Base-by-base conservation (phyloP, 768 basidiomycete genomes). In the Russula foetens region DNA sequence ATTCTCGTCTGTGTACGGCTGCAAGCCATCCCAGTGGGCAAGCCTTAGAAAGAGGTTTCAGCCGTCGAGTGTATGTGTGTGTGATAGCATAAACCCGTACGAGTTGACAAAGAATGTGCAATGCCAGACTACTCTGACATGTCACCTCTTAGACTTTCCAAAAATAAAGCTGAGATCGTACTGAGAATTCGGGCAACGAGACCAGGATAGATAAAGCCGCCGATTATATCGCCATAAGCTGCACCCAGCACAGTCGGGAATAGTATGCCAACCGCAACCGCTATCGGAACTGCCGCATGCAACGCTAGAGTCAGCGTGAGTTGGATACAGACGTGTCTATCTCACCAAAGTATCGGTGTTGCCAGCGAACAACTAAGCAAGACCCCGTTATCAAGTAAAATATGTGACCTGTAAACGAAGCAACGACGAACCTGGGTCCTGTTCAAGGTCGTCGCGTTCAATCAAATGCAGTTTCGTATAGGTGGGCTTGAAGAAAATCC, bases 21-120 rank as follows among this genome's bases (percentile, higher is more conserved):
- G 89, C 21, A 90, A 67, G 9, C 90, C 90, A 17, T 88, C 80
- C 85, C 85, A 90, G 62, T 92, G 90, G 4, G 90, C 88, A 7
- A 92, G 71, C 1, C 85, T 86, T 54, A 7, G 4, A 23, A 21
- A 43, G 56, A 17, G 15, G 15, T 35, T 19, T 35, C 43, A 38
- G 21, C 23, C 52, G 49, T 56, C 7, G n/a, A 14, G 26, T 7
- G 29, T 46, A n/a, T 43, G 58, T 5, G 35, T 12, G 35, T 35
- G 21, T 46, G 38, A 35, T 24, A 11, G 7, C 21, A 59, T 19
- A 26, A 26, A 7, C 7, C 72, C 82, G 55, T 62, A 86, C 84
- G 84, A 88, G 63, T 88, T 88, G 46, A 87, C 80, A 3, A 84
- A 70, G 69, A 88, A 86, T 0, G 86, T 86, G 63, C 80, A 84